Evolutionary conservation across 2,329 filamentous ascomycete species (phyloP).

Genomic region (Coniosporium tulheliwenetii): DNA sequence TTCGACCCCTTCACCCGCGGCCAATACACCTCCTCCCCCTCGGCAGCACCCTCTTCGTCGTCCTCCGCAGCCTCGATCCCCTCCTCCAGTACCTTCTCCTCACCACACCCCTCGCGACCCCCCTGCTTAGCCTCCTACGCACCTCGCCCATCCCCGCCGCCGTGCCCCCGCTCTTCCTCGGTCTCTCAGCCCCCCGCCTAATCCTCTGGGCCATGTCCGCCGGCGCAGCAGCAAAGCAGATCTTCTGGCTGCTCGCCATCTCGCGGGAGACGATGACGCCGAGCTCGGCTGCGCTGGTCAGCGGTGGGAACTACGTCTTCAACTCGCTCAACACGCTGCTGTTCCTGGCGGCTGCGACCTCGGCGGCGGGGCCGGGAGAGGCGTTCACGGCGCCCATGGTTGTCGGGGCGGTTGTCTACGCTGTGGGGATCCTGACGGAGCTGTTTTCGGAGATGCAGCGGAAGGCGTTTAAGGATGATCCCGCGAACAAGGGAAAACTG

Average conservation of each 20-base stretch:
- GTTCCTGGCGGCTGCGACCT: slow-evolving; percentile 35
- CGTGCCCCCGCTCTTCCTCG: slow-evolving; percentile 23
- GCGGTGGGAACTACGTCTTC: slow-evolving; percentile 28
- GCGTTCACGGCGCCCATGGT: slow-evolving; percentile 19
- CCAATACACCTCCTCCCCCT: slow-evolving; percentile 21
- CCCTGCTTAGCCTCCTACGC: slow-evolving; percentile 30
- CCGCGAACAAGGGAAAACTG: slow-evolving; percentile 35
- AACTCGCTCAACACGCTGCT: slow-evolving; percentile 42
- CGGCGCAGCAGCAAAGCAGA: slow-evolving; percentile 39
- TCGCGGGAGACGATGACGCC: slow-evolving; percentile 35
- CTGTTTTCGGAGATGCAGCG: slow-evolving; percentile 42
- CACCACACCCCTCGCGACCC: slow-evolving; percentile 21
- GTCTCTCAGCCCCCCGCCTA: slow-evolving; percentile 33
- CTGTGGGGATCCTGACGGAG: slow-evolving; percentile 37
- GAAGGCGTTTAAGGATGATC: slow-evolving; percentile 32
- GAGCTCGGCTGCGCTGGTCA: neutral
- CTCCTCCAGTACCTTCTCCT: slow-evolving; percentile 34
- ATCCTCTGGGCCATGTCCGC: slow-evolving; percentile 38
- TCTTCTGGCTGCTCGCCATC: slow-evolving; percentile 34
- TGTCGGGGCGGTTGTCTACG: slow-evolving; percentile 34
- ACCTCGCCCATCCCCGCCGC: slow-evolving; percentile 26
- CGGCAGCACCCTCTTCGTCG: slow-evolving; percentile 25
- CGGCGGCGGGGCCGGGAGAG: slow-evolving; percentile 18
- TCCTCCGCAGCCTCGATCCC: slow-evolving; percentile 30
- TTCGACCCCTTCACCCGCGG: slow-evolving; percentile 13